A percentile compares a stretch with the other conserved stretches of the same genome.
phyloP scores from a whole-genome alignment of 768 basidiomycete species.

The Podaxis rugospora region DNA sequence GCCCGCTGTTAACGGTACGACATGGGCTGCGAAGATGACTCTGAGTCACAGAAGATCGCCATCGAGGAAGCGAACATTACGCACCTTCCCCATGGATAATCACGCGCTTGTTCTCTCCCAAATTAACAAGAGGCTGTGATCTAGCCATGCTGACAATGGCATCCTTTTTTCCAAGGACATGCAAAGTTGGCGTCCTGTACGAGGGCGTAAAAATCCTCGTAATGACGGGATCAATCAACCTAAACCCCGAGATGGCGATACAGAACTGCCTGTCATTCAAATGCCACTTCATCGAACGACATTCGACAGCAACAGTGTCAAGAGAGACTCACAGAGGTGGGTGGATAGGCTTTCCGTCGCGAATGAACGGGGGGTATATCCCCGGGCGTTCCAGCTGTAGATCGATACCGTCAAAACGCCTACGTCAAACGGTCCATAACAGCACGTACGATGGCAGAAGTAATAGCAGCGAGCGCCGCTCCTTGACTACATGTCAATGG shows the following conservation, averaged over 20 bases:
- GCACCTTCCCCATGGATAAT: conserved; percentile 79
- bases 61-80: conserved; percentile 16
- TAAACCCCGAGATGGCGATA: conserved; percentile 72
- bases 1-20: conserved; percentile 70
- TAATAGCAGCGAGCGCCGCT: conserved; percentile 66
- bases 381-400: conserved; percentile 36
- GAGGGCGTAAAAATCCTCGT: conserved; percentile 44
- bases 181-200: conserved; percentile 70
- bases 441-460: conserved; percentile 60
- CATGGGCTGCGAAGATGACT: conserved; percentile 54
- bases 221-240: conserved; percentile 42
- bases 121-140: conserved; percentile 48
- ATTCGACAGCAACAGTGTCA: background rate
- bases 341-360: conserved; percentile 62
- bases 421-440: background rate
- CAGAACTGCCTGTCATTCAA: conserved; percentile 55
- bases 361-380: conserved; percentile 52
- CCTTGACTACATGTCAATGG: conserved; percentile 52
- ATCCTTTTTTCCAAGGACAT: conserved; percentile 75
- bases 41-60: background rate
- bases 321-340: conserved; percentile 59
- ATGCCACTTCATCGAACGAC: background rate
- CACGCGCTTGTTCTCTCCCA: conserved; percentile 55
- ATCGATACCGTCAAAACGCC: background rate
- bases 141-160: conserved; percentile 71